A percentile compares a stretch with the other conserved stretches of the same genome.
These are phyloP conservation scores for Colletotrichum musae DNA, from an alignment of 2,329 filamentous ascomycete species.

Conservation along the genomic window DNA sequence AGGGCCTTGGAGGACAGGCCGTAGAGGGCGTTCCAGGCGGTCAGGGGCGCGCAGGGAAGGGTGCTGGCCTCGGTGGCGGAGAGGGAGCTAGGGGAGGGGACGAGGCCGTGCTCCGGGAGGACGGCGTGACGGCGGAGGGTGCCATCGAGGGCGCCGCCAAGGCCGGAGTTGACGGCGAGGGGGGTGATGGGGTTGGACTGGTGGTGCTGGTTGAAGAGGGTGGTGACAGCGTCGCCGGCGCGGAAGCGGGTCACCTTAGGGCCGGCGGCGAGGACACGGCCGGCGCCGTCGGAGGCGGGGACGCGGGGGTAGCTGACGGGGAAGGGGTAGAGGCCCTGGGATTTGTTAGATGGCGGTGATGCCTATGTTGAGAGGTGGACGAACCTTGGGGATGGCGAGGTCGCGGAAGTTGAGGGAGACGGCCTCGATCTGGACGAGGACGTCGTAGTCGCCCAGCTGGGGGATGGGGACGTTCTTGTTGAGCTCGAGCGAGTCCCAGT, in stretches of 20 bases:
- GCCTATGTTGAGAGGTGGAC: neutral
- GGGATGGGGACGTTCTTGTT: slow-evolving; percentile 69
- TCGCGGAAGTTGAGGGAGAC: slow-evolving; percentile 71
- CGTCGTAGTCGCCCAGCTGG: slow-evolving; percentile 77
- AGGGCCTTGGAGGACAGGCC: slow-evolving; percentile 64
- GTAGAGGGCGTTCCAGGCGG: slow-evolving; percentile 77
- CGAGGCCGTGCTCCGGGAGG: slow-evolving; percentile 78
- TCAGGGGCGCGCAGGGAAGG: slow-evolving; percentile 73
- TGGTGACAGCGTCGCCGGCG: slow-evolving; percentile 68
- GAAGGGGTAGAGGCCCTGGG: slow-evolving; percentile 62
- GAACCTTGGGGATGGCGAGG: slow-evolving; percentile 61
- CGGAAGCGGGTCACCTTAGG: slow-evolving; percentile 63
- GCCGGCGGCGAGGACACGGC: slow-evolving; percentile 67
- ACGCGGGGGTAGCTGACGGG: slow-evolving; percentile 59
- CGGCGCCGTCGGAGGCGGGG: slow-evolving; percentile 67
- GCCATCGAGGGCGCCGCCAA: slow-evolving; percentile 79
- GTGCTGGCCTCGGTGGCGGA: slow-evolving; percentile 68
- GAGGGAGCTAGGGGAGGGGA: slow-evolving; percentile 71
- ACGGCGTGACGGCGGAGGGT: slow-evolving; percentile 76
- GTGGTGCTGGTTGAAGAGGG: slow-evolving; percentile 73
- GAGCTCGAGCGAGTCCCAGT: slow-evolving; percentile 73
- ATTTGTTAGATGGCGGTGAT: slow-evolving; percentile 17
- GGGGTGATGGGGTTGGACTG: slow-evolving; percentile 59
- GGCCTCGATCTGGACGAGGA: slow-evolving; percentile 75
- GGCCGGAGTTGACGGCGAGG: slow-evolving; percentile 63